Conservation (phyloP, 306 rosid genomes). For the Carpinus viminea region DNA sequence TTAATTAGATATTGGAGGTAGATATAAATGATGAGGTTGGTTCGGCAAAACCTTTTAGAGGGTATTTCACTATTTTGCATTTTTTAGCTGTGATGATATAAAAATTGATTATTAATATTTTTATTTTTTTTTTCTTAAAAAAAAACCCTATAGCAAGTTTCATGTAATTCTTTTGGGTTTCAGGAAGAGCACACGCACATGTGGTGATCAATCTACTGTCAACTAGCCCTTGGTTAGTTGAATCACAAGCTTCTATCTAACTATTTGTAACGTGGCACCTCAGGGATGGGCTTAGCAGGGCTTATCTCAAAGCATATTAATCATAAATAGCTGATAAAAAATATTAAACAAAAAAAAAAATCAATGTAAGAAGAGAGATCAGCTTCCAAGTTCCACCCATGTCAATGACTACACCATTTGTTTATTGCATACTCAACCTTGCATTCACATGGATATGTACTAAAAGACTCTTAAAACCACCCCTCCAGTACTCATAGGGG, state of each 20-base stretch:
- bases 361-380: neutral
- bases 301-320: neutral
- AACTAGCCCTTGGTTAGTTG: constrained; percentile 39
- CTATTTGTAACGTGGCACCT: neutral
- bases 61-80: too few relatives aligned
- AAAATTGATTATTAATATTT: too few relatives aligned
- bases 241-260: constrained; percentile 36
- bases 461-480: too few relatives aligned
- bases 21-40: too few relatives aligned
- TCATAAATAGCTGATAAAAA: neutral
- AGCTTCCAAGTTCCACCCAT: too few relatives aligned
- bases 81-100: too few relatives aligned
- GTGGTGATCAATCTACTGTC: constrained; percentile 37
- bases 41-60: too few relatives aligned
- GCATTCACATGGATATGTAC: too few relatives aligned
- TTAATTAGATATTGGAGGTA: too few relatives aligned
- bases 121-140: too few relatives aligned
- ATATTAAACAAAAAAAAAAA: neutral
- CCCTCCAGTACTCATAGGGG: too few relatives aligned
- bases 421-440: too few relatives aligned
- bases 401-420: neutral
- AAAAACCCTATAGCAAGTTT: neutral
- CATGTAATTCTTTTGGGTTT: neutral
- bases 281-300: neutral
- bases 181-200: constrained; percentile 15